Base-by-base conservation (phyloP, 306 rosid species). In the Mimosa pudica region DNA sequence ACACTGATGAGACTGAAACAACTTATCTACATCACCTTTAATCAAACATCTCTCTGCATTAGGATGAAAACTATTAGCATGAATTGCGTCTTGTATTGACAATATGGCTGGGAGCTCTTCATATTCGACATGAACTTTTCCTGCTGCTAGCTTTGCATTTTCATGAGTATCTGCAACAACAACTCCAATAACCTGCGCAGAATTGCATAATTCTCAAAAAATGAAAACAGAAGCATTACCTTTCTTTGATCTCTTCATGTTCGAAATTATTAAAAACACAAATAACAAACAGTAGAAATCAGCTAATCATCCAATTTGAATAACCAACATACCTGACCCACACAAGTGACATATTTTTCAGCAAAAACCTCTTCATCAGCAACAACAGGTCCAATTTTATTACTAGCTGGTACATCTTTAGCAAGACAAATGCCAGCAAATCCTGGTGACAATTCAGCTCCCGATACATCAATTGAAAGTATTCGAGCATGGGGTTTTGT, bases 161-260 rank as follows among this genome's bases (percentile, higher is more conserved):
- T 95, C 98, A 87, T 95, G 98, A 47, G 96, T 92, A 87, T 91
- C 98, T 18, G 98, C 98, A 75, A 95, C 98, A 35, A 92, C 93
- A 71, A 95, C 81, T 86, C 97, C 98, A n/a, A 95, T 90, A 83
- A 79, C 89, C 98, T 92, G 86, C 64, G 88, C 69, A 67, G 55
- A 87, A 32, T 69, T 62, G 52, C 48, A 83, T 73, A 55, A 68
- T 36, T 16, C 48, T 73, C 74, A 76, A 18, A 38, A 32, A 67
- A 80, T 72, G 45, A 78, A 71, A 76, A 71, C 36, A 66, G 67
- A 8, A 79, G 71, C 70, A 74, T 36, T 79, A 76, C 64, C 62
- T 82, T 80, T 52, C 60, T 44, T 60, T 80, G 16, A 41, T 4
- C 44, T 71, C 63, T 36, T 61, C 72, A 62, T 52, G 75, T 41